These are phyloP conservation scores for Scheffersomyces quercinus DNA, from an alignment of 1,139 yeast species.

Conservation along the genomic window DNA sequence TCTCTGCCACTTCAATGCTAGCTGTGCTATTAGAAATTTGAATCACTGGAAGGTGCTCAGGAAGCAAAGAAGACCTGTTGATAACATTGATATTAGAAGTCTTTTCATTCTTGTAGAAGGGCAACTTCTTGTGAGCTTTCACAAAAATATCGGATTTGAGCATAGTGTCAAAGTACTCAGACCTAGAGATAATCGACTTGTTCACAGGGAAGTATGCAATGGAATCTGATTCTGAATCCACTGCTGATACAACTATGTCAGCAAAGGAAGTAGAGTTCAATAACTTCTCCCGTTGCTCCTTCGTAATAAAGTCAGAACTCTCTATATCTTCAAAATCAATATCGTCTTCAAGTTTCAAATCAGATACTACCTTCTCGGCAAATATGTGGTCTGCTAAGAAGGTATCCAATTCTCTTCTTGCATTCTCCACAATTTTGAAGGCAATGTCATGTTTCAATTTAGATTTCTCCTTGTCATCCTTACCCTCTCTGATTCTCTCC, in stretches of 20 bases:
- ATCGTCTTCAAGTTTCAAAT: slow-evolving; percentile 17
- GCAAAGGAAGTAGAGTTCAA: slow-evolving; percentile 35
- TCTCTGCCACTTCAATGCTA: slow-evolving; percentile 46
- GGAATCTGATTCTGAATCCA: slow-evolving; percentile 28
- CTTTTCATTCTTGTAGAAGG: slow-evolving; percentile 11
- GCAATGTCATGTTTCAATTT: slow-evolving; percentile 48
- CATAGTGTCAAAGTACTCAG: slow-evolving; percentile 68
- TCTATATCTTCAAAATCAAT: slow-evolving; percentile 36
- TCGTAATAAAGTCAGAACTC: slow-evolving; percentile 15
- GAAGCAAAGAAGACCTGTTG: slow-evolving; percentile 21
- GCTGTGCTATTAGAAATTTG: slow-evolving; percentile 28
- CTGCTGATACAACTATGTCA: slow-evolving; percentile 48
- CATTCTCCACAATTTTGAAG: slow-evolving; percentile 44
- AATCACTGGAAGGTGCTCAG: slow-evolving; percentile 30
- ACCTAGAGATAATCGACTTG: slow-evolving; percentile 57
- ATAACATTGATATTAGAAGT: slow-evolving; percentile 14
- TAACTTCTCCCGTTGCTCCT: slow-evolving; percentile 17
- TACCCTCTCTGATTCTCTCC: slow-evolving; percentile 13
- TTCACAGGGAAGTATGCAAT: slow-evolving; percentile 60
- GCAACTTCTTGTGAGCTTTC: slow-evolving; percentile 18
- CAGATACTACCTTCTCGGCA: slow-evolving; percentile 14
- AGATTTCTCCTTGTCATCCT: slow-evolving; percentile 30
- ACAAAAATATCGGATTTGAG: slow-evolving; percentile 49
- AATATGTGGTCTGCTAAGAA: slow-evolving; percentile 44
- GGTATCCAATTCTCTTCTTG: slow-evolving; percentile 43